Percentiles rank a stretch among this genome's conserved stretches.
Evolutionary conservation across 768 basidiomycete genomes (phyloP).

Genomic region (Lactarius trivialis): DNA sequence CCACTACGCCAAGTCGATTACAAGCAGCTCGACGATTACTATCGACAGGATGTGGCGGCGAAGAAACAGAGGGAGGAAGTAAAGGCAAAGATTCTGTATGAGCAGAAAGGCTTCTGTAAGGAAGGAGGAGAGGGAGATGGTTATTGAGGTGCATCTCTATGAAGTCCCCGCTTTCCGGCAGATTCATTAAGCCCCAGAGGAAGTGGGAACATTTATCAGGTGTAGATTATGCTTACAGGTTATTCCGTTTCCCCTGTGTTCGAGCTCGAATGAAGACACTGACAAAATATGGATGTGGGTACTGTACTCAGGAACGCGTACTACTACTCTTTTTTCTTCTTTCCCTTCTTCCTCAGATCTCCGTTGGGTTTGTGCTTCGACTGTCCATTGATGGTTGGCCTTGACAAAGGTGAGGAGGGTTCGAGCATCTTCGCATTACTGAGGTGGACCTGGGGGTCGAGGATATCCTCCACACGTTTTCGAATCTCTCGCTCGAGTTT

Average conservation of each 20-base stretch:
- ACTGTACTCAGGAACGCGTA: not conserved
- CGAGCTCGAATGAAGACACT: not conserved
- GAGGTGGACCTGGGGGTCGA: constrained; percentile 28
- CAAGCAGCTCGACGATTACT: constrained; percentile 59
- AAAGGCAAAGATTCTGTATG: constrained; percentile 76
- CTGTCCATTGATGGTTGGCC: constrained; percentile 30
- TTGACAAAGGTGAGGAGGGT: constrained; percentile 21
- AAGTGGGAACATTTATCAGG: constrained; percentile 20
- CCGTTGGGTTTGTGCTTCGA: constrained; percentile 20
- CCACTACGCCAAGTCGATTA: constrained; percentile 73
- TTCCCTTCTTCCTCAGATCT: constrained; percentile 23
- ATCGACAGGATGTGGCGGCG: constrained; percentile 62
- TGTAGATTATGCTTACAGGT: constrained; percentile 27
- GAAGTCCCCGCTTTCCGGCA: constrained; percentile 26
- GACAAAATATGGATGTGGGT: not conserved
- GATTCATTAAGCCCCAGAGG: constrained; percentile 35
- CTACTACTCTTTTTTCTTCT: constrained; percentile 21
- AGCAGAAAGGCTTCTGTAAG: constrained; percentile 85
- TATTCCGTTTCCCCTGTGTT: not conserved
- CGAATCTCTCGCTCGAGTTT: constrained; percentile 73
- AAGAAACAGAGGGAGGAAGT: constrained; percentile 78
- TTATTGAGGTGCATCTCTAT: constrained; percentile 45
- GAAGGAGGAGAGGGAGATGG: constrained; percentile 97
- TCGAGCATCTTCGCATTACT: constrained; percentile 7
- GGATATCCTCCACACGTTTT: constrained; percentile 67